Evolutionary conservation across 1,284 basidiomycete genomes (phyloP).

Genomic region (Bondarzewia mesenterica): DNA sequence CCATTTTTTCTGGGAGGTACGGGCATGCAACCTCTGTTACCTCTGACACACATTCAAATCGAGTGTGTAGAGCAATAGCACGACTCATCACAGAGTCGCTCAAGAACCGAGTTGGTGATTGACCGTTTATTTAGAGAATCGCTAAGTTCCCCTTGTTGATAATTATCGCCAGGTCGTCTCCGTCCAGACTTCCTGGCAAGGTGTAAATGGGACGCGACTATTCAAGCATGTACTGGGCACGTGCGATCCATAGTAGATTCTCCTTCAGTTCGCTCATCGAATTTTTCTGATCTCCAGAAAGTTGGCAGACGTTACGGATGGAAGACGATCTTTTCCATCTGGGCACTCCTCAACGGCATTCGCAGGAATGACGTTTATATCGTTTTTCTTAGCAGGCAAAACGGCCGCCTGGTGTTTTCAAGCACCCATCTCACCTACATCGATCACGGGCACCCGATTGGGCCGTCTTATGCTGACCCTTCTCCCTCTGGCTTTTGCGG

Average conservation of each 20-base stretch:
- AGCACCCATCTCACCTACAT: constrained; percentile 27
- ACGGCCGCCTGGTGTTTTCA: constrained; percentile 51
- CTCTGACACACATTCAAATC: neutral
- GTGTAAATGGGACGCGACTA: constrained; percentile 48
- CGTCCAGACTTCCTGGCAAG: constrained; percentile 64
- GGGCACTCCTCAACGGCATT: constrained; percentile 65
- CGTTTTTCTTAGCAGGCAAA: constrained; percentile 56
- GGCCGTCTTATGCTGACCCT: constrained; percentile 40
- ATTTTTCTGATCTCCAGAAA: constrained; percentile 25
- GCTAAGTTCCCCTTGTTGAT: neutral
- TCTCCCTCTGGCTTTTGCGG: constrained; percentile 44
- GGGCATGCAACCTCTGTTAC: neutral
- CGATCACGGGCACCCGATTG: constrained; percentile 39
- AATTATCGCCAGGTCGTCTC: constrained; percentile 38
- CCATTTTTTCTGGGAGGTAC: constrained; percentile 40
- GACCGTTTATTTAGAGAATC: neutral
- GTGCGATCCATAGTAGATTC: neutral
- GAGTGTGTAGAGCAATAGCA: constrained; percentile 32
- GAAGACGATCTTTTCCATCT: constrained; percentile 55
- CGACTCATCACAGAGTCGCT: constrained; percentile 43
- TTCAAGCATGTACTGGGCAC: constrained; percentile 49
- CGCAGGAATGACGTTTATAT: constrained; percentile 55
- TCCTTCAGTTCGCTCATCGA: neutral
- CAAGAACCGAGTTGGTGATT: constrained; percentile 53
- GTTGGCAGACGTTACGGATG: constrained; percentile 33